A percentile compares a stretch with the other conserved stretches of the same genome.
Evolutionary conservation across 495 filamentous ascomycete species (phyloP).

Genomic region (Penicillium simplicissimum): DNA sequence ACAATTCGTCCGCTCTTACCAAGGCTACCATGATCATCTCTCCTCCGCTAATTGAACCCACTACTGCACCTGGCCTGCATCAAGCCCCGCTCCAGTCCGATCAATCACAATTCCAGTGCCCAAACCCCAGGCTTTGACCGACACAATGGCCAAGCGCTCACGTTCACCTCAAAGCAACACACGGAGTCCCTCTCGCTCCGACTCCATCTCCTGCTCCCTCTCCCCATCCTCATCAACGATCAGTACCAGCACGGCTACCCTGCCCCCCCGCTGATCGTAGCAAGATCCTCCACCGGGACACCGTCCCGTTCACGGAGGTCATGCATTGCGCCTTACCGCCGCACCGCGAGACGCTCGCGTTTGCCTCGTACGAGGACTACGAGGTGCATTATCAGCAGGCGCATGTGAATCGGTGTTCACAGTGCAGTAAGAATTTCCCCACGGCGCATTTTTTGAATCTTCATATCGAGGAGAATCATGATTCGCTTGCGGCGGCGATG

Average conservation of each 20-base stretch:
- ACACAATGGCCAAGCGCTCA: slow-evolving; percentile 59
- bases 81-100: slow-evolving; percentile 4
- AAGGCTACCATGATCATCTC: no score
- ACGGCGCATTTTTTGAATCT: slow-evolving; percentile 70
- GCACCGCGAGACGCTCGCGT: slow-evolving; percentile 66
- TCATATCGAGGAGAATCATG: slow-evolving; percentile 92
- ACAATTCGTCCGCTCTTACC: not conserved
- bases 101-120: slow-evolving; percentile 15
- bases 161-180: not conserved
- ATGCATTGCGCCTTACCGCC: slow-evolving; percentile 83
- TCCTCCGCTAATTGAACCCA: not conserved
- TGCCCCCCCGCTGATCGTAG: slow-evolving; percentile 19
- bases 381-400: slow-evolving; percentile 80
- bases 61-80: slow-evolving; percentile 1
- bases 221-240: slow-evolving; percentile 23
- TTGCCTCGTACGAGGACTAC: slow-evolving; percentile 77
- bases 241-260: slow-evolving; percentile 23
- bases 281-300: slow-evolving; percentile 32
- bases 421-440: slow-evolving; percentile 79
- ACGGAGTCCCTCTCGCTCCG: slow-evolving; percentile 47
- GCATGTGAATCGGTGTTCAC: slow-evolving; percentile 82
- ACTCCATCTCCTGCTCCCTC: slow-evolving; percentile 26
- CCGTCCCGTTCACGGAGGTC: slow-evolving; percentile 31
- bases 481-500: slow-evolving; percentile 69
- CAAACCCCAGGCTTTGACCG: slow-evolving; percentile 13